Evolutionary conservation across 176 grass and related monocot species (phyloP), one percentile per base, ranked within the genome.

Genomic region (Eleusine coracana): DNA sequence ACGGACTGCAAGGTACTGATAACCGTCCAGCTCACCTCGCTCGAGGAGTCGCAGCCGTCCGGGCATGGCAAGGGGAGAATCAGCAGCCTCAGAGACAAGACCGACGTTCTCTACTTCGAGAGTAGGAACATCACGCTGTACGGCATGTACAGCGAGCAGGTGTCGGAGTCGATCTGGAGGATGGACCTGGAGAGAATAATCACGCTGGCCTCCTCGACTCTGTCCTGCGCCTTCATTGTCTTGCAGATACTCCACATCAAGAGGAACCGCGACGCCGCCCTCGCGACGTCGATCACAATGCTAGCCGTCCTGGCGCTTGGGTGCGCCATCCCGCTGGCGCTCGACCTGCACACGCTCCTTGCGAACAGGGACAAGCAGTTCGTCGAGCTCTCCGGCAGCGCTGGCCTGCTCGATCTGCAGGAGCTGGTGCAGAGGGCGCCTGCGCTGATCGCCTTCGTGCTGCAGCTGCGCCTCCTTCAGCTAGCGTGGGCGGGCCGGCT

Each of bases 341-440:
- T 97, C 28, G 78, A 85, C 37, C 78, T 83, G 5, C 84, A 91
- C 45, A 87, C 89, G 7, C 1, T 90, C 85, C 93, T 94, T 63
- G 13, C 58, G 80, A 89, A 76, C 63, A 34, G 83, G 68, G 80
- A 64, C 40, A 68, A 12, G 45, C 23, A 21, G 12, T 76, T 58
- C 48, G 0, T 82, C 0, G 25, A 41, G 1, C 10, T 83, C 64
- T 38, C 4, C 16, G 71, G 48, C 0, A 51, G 29, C 21, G 81
- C 0, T 25, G 25, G 82, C 66, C 77, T 78, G 87, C 75, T 88
- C 16, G 88, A 93, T 34, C 28, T 86, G 25, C 77, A 80, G 29
- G 66, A 97, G 75, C 75, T 77, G 41, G 67, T 93, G 73, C 60
- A 84, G 61, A 54, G 86, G 65, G 66, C 46, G 58, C 31, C 86